These are phyloP conservation scores for Cladophialophora bantiana DNA, from an alignment of 2,329 filamentous ascomycete genomes.

Conservation along the genomic window DNA sequence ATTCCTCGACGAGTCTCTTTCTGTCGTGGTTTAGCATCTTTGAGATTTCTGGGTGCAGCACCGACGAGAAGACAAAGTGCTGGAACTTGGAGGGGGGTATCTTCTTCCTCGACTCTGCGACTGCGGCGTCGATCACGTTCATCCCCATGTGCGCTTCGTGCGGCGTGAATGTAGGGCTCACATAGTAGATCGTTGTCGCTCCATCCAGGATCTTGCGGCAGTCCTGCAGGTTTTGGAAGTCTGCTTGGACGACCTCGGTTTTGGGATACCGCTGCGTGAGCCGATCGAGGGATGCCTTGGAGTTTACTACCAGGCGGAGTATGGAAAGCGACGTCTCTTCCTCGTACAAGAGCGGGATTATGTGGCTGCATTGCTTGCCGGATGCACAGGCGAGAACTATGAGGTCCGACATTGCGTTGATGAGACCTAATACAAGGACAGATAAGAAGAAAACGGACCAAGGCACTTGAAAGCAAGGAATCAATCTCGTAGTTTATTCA, in stretches of 20 bases:
- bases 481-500: too few relatives aligned
- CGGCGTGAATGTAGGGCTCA: constrained; percentile 47
- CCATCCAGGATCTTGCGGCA: constrained; percentile 42
- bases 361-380: constrained; percentile 47
- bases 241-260: constrained; percentile 46
- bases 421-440: too few relatives aligned
- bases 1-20: constrained; percentile 11
- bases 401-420: background rate
- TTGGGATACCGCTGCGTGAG: constrained; percentile 45
- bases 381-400: constrained; percentile 46
- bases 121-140: constrained; percentile 49
- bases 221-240: constrained; percentile 41
- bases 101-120: constrained; percentile 33
- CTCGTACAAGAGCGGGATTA: constrained; percentile 47
- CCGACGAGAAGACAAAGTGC: constrained; percentile 49
- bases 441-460: too few relatives aligned
- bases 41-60: constrained; percentile 54
- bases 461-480: too few relatives aligned
- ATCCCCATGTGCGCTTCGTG: constrained; percentile 46
- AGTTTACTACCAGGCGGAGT: constrained; percentile 47
- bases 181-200: constrained; percentile 45
- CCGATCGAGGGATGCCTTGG: constrained; percentile 41
- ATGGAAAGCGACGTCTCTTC: constrained; percentile 14
- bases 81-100: constrained; percentile 40
- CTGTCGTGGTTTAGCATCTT: constrained; percentile 20